These are phyloP conservation scores for Angomonas desouzai DNA, from an alignment of 208 protist genomes.

Conservation along the genomic window DNA sequence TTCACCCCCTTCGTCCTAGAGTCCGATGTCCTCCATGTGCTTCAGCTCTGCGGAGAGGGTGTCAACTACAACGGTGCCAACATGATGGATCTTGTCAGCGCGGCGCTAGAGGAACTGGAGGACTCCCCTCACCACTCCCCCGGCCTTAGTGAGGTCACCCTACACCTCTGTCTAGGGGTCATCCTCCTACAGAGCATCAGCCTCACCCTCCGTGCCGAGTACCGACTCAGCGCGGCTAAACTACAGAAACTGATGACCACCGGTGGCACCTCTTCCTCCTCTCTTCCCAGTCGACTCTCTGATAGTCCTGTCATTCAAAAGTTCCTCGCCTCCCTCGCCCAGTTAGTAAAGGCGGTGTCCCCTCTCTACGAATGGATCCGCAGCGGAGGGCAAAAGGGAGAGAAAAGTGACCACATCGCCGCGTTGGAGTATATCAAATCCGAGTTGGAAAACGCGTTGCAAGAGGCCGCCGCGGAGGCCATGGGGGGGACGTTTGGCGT, in stretches of 20 bases:
- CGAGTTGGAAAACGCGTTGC: constrained; percentile 15
- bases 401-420: neutral
- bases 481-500: neutral
- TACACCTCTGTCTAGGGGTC: constrained; percentile 50
- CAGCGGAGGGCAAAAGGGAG: neutral
- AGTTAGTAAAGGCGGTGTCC: constrained; percentile 1
- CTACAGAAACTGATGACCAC: constrained; percentile 14
- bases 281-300: neutral
- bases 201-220: constrained; percentile 34
- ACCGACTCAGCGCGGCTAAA: constrained; percentile 31
- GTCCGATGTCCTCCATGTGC: constrained; percentile 46
- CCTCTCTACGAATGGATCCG: neutral
- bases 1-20: constrained; percentile 53
- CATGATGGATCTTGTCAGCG: constrained; percentile 30
- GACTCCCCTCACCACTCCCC: neutral
- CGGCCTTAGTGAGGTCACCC: constrained; percentile 18
- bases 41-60: constrained; percentile 49
- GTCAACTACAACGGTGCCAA: constrained; percentile 61
- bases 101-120: neutral
- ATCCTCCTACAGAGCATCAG: constrained; percentile 39
- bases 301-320: constrained; percentile 3
- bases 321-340: constrained; percentile 7
- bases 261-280: constrained; percentile 8
- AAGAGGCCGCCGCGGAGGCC: neutral
- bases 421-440: constrained; percentile 16